Conservation (phyloP, 1,139 yeast species). For the Hansenula lynferdii region DNA sequence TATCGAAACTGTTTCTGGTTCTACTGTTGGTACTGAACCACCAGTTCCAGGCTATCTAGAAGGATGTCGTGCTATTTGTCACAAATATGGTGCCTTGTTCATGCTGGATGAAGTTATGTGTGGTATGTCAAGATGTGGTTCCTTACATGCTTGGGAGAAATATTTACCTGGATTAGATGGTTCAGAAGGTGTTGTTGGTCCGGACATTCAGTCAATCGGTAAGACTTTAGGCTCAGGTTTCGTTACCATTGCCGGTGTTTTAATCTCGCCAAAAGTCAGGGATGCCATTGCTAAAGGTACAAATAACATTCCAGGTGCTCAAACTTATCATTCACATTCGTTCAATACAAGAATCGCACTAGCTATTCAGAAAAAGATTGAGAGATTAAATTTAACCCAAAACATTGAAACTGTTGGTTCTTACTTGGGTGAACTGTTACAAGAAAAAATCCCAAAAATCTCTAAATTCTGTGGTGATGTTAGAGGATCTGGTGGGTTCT, state of each 20-base stretch:
- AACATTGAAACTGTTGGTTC: slow-evolving; percentile 48
- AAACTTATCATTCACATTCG: slow-evolving; percentile 59
- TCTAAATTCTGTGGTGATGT: slow-evolving; percentile 47
- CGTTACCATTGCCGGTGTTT: slow-evolving; percentile 56
- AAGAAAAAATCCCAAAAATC: slow-evolving; percentile 30
- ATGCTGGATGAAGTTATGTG: slow-evolving; percentile 65
- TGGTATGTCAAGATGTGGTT: slow-evolving; percentile 55
- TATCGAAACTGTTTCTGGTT: slow-evolving; percentile 54
- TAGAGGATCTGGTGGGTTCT: slow-evolving; percentile 59
- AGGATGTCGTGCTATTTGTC: slow-evolving; percentile 47
- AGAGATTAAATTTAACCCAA: slow-evolving; percentile 37
- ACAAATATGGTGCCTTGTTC: slow-evolving; percentile 54
- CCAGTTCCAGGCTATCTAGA: slow-evolving; percentile 55
- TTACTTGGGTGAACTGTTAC: slow-evolving; percentile 39
- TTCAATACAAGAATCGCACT: slow-evolving; percentile 58
- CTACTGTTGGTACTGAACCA: slow-evolving; percentile 51
- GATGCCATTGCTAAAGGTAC: slow-evolving; percentile 31
- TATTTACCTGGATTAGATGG: slow-evolving; percentile 39
- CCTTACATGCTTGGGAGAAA: slow-evolving; percentile 49
- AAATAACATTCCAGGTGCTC: slow-evolving; percentile 43
- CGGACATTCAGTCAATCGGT: slow-evolving; percentile 59
- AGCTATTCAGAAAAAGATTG: slow-evolving; percentile 49
- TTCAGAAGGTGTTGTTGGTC: too few relatives aligned
- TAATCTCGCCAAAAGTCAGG: slow-evolving; percentile 46
- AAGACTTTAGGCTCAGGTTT: slow-evolving; percentile 63